Base-by-base conservation (phyloP, 148 eudicot species). In the Fagopyrum esculentum region DNA sequence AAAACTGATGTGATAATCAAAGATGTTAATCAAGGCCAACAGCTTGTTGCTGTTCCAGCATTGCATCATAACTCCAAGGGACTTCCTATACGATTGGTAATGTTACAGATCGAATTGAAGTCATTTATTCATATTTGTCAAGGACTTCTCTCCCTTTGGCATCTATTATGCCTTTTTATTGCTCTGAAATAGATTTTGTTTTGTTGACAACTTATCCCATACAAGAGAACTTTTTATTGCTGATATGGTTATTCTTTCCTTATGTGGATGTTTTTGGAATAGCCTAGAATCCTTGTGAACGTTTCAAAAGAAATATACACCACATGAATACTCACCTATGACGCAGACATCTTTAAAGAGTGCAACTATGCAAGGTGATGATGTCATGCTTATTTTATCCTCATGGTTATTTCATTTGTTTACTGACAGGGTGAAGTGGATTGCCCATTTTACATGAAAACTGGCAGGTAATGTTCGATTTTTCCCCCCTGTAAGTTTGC, bases 381-480 rank as follows among this genome's bases (percentile, higher is more conserved):
- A 35, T 35, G 40, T 1, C 40, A 35, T 35, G 40, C 40, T 35
- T 35, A 35, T 35, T 47, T 11, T 49, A 16, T 72, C 59, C 22
- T 72, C 54, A 72, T 17, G 40, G 4, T 72, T 26, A 72, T 49
- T 63, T 52, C 40, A 16, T 57, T 76, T 72, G 49, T 68, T 35
- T 76, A 72, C 16, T 84, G 83, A 61, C 96, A 95, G 98, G 98
- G 92, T 68, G 93, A 92, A 85, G 86, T 50, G 68, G 93, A 90
- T 80, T 95, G 97, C 80, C 98, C 98, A 55, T 95, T 95, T 80
- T 95, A 89, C 85, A 76, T 95, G 83, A 95, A 92, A 87, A 89
- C 93, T 83, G 94, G 97, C 84, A 95, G 40, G 40, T 35, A 35
- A 35, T 35, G 40, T 35, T 35, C 3, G 40, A 35, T 35, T 35